A percentile compares a stretch with the other conserved stretches of the same genome.
Conservation (phyloP, 495 filamentous ascomycete genomes). For the Trichoderma virens region DNA sequence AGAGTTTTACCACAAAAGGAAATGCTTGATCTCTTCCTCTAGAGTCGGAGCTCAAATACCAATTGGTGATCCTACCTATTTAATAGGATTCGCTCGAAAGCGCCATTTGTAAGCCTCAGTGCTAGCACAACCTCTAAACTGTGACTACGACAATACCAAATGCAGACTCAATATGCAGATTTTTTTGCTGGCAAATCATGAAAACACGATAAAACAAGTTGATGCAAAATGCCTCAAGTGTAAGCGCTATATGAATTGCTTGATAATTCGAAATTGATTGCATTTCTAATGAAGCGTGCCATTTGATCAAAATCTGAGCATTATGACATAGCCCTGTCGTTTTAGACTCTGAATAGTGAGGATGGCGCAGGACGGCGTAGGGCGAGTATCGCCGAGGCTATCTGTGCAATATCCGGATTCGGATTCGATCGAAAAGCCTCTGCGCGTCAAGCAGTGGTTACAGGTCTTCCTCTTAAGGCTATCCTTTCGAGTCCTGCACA, state of each 20-base stretch:
- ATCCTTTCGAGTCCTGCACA: too few species aligned
- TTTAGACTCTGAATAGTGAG: neutral
- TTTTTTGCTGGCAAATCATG: neutral
- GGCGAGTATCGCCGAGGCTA: too few species aligned
- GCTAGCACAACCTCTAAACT: neutral
- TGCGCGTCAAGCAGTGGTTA: too few species aligned
- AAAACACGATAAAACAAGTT: neutral
- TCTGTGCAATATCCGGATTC: too few species aligned
- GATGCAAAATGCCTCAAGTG: neutral
- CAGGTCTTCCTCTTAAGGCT: too few species aligned
- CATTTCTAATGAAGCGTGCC: neutral
- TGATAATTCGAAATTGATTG: neutral
- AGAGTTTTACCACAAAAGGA: neutral
- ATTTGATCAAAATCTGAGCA: neutral
- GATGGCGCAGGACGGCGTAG: neutral
- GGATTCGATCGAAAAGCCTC: too few species aligned
- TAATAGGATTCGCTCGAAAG: neutral
- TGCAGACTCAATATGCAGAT: neutral
- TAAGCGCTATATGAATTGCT: neutral
- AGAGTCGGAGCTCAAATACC: neutral
- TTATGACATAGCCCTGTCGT: conserved; percentile 9
- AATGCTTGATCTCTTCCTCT: neutral
- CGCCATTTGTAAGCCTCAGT: neutral
- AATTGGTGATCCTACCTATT: neutral
- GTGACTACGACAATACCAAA: neutral